A percentile compares a stretch with the other conserved stretches of the same genome.
phyloP scores from a whole-genome alignment of 371 early-diverging fungal genomes.

The Mucor plumbeus region DNA sequence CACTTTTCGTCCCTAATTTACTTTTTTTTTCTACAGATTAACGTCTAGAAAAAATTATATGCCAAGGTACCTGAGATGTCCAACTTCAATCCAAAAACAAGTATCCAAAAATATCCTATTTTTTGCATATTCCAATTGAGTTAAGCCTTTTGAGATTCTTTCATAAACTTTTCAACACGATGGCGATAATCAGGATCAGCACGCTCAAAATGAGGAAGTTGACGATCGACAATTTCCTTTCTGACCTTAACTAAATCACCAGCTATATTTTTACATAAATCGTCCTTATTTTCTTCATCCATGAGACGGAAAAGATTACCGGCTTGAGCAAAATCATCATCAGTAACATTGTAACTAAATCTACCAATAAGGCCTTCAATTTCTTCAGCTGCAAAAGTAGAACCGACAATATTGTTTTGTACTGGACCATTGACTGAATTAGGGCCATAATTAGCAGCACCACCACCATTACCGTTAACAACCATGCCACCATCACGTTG shows the following conservation, averaged over 20 bases:
- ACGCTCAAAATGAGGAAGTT: constrained; percentile 74
- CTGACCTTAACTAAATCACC: constrained; percentile 68
- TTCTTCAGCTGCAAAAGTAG: constrained; percentile 47
- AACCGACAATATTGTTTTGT: constrained; percentile 57
- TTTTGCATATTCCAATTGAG: neutral
- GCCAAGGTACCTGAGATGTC: too few relatives aligned
- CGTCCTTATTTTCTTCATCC: constrained; percentile 64
- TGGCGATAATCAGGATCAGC: constrained; percentile 77
- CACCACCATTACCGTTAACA: constrained; percentile 68
- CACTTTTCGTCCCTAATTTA: too few relatives aligned
- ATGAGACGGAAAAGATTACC: constrained; percentile 69
- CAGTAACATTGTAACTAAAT: constrained; percentile 58
- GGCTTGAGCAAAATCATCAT: constrained; percentile 77
- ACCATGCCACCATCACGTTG: constrained; percentile 67
- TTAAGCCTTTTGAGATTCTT: neutral
- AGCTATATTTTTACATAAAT: constrained; percentile 71
- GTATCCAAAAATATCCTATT: too few relatives aligned
- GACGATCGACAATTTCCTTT: constrained; percentile 70
- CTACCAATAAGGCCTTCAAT: constrained; percentile 63
- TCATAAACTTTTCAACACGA: constrained; percentile 58
- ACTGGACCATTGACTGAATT: constrained; percentile 64
- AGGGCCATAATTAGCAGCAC: constrained; percentile 77
- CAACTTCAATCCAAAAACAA: too few relatives aligned
- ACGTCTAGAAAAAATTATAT: too few relatives aligned
- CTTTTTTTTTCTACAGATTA: too few relatives aligned